Percentiles rank a stretch among this genome's conserved stretches.
These are phyloP conservation scores for Phaeodactylum tricornutum DNA, from an alignment of 108 stramenopile genomes.

Conservation along the genomic window DNA sequence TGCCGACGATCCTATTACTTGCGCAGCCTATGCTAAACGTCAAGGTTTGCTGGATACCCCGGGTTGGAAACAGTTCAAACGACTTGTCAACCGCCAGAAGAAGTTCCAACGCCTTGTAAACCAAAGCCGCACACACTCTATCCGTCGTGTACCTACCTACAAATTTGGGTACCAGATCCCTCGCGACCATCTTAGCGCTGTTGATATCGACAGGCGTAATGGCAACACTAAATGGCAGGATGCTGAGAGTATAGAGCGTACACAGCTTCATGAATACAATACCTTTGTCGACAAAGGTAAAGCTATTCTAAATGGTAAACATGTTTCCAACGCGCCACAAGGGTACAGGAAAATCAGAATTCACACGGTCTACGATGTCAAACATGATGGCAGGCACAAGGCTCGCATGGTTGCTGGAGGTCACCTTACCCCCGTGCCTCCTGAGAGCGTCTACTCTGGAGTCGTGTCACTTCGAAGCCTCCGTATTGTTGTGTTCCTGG, in stretches of 20 bases:
- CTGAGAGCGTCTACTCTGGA: slow-evolving; percentile 15
- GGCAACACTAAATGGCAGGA: slow-evolving; percentile 23
- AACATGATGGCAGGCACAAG: slow-evolving; percentile 28
- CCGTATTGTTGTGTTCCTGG: slow-evolving; percentile 2
- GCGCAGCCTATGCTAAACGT: neutral
- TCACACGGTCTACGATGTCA: slow-evolving; percentile 22
- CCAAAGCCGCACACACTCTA: slow-evolving; percentile 4
- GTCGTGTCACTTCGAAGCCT: slow-evolving; percentile 17
- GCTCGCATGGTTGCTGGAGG: slow-evolving; percentile 25
- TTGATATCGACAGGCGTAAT: slow-evolving; percentile 8
- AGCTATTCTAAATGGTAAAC: no score
- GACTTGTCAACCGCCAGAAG: slow-evolving; percentile 7
- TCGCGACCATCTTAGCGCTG: slow-evolving; percentile 9
- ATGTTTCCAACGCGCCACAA: no score
- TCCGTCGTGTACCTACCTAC: slow-evolving; percentile 6
- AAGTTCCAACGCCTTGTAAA: slow-evolving; percentile 1
- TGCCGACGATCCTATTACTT: neutral
- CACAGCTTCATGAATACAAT: slow-evolving; percentile 11
- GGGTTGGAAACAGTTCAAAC: slow-evolving; percentile 2
- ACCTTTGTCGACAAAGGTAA: slow-evolving; percentile 14
- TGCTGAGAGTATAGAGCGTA: slow-evolving; percentile 8
- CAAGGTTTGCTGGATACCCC: slow-evolving; percentile 3
- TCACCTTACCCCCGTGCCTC: slow-evolving; percentile 18
- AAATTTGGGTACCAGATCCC: slow-evolving; percentile 24
- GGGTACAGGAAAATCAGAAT: slow-evolving; percentile 18